Base-by-base conservation (phyloP, 75 land plant species). In the Pinus albicaulis region DNA sequence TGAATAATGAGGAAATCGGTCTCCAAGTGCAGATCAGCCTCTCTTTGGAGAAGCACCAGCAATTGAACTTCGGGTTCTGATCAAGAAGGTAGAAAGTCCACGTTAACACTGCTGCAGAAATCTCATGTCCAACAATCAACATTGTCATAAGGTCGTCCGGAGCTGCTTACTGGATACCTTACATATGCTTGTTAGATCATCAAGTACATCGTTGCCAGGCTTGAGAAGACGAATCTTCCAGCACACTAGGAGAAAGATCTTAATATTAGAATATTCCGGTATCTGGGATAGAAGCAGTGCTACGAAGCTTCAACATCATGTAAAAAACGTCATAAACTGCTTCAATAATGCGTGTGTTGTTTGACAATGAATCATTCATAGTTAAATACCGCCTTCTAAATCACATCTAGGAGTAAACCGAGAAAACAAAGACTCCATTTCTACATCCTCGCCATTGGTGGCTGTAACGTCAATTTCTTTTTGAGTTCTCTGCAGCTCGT, bases 91-190 rank as follows among this genome's bases (percentile, higher is more conserved):
- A 94, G 75, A 97, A 92, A 20, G 99, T 88, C 99, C 99, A 97
- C 73, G 99, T 97, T 44, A 97, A 76, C 4, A 97, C 95, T 80
- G 99, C 99, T 58, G 99, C 99, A 66, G 98, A 89, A 74, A 95
- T 97, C 79, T 97, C 99, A 82, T 94, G 99, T 16, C 99, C 99
- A 80, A 98, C 98, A 76, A 97, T 97, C 56, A 97, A 89, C 92
- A 97, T 69, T 76, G 99, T 94, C 99, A 97, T 92, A 77, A 97
- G 80, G 66, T 97, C 99, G 88, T 97, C 99, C 99, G 91, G 22
- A 97, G 93, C 76, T 97, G 99, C 19, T 59, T 19, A 4, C 60
- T 4, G 17, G 60, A 77, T 82, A 90, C 98, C n/a, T n/a, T n/a
- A n/a, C n/a, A n/a, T n/a, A n/a, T n/a, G n/a, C n/a, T n/a, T n/a